Percentiles rank a stretch among this genome's conserved stretches.
Evolutionary conservation across 768 basidiomycete genomes (phyloP).

Genomic region (Rubroboletus satanas): DNA sequence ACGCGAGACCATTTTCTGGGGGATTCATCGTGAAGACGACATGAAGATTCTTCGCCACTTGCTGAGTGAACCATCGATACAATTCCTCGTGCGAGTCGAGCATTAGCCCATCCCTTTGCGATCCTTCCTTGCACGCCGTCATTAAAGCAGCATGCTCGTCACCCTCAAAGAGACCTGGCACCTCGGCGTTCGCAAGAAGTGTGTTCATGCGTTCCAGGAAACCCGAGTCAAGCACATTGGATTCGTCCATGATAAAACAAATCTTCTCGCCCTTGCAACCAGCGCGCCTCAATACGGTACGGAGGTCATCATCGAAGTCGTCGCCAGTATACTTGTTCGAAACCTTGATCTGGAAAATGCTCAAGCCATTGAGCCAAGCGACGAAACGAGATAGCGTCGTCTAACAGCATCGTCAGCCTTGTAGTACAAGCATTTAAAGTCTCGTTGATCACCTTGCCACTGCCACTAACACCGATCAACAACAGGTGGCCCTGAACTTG

Average conservation of each 20-base stretch:
- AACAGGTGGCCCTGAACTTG: slow-evolving; percentile 96
- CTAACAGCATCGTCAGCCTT: slow-evolving; percentile 39
- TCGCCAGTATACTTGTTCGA: slow-evolving; percentile 99
- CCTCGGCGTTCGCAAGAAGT: slow-evolving; percentile 97
- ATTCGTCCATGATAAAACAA: slow-evolving; percentile 99
- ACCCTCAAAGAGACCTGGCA: slow-evolving; percentile 99
- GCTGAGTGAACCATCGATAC: slow-evolving; percentile 98
- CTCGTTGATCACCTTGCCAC: slow-evolving; percentile 76
- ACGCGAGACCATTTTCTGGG: slow-evolving; percentile 91
- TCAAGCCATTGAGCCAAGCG: slow-evolving; percentile 99
- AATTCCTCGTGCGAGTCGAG: slow-evolving; percentile 96
- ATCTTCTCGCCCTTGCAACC: slow-evolving; percentile 99
- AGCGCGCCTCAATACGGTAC: slow-evolving; percentile 88
- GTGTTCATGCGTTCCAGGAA: slow-evolving; percentile 99
- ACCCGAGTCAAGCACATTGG: slow-evolving; percentile 97
- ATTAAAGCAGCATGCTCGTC: slow-evolving; percentile 97
- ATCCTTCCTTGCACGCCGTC: slow-evolving; percentile 99
- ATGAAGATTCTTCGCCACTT: slow-evolving; percentile 96
- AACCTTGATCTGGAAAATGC: slow-evolving; percentile 99
- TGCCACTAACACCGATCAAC: slow-evolving; percentile 96
- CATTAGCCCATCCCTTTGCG: slow-evolving; percentile 98
- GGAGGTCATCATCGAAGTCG: slow-evolving; percentile 97
- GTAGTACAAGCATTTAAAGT: neutral
- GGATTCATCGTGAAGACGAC: slow-evolving; percentile 99
- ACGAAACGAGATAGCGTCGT: slow-evolving; percentile 97